Evolutionary conservation across 2,329 filamentous ascomycete genomes (phyloP).

Genomic region (Cercospora sojina): DNA sequence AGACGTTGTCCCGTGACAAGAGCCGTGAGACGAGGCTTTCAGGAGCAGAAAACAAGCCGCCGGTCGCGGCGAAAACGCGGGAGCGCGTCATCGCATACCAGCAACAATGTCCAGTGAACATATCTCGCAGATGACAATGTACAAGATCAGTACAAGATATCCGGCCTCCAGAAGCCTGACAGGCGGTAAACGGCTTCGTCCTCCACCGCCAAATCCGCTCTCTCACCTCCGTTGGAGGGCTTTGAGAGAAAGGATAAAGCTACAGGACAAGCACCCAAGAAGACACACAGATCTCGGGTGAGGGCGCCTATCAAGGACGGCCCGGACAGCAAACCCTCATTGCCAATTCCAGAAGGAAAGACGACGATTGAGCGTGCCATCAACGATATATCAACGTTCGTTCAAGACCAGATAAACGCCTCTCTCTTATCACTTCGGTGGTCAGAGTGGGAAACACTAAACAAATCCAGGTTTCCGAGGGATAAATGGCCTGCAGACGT

Average conservation of each 20-base stretch:
- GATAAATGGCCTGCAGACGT: not conserved
- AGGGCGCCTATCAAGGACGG: too few species aligned
- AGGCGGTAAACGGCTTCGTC: not conserved
- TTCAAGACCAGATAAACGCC: not conserved
- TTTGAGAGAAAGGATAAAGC: too few species aligned
- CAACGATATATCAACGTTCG: too few species aligned
- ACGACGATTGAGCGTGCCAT: too few species aligned
- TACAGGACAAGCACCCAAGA: too few species aligned
- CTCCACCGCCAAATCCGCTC: not conserved
- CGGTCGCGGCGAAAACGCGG: slow-evolving; percentile 7
- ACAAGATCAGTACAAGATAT: not conserved
- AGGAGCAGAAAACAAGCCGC: slow-evolving; percentile 3
- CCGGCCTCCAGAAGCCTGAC: not conserved
- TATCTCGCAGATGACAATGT: not conserved
- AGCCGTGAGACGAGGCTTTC: not conserved
- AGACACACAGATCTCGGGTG: too few species aligned
- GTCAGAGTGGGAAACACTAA: not conserved
- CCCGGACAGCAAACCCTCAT: too few species aligned
- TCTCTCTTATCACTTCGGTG: too few species aligned
- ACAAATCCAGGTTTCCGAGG: not conserved
- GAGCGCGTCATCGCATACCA: not conserved
- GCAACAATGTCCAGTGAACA: not conserved
- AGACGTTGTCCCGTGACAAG: not conserved
- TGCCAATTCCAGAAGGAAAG: too few species aligned
- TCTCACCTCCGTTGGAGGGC: not conserved